Base-by-base conservation (phyloP, 2,329 filamentous ascomycete genomes). In the Lecanosticta acicola region DNA sequence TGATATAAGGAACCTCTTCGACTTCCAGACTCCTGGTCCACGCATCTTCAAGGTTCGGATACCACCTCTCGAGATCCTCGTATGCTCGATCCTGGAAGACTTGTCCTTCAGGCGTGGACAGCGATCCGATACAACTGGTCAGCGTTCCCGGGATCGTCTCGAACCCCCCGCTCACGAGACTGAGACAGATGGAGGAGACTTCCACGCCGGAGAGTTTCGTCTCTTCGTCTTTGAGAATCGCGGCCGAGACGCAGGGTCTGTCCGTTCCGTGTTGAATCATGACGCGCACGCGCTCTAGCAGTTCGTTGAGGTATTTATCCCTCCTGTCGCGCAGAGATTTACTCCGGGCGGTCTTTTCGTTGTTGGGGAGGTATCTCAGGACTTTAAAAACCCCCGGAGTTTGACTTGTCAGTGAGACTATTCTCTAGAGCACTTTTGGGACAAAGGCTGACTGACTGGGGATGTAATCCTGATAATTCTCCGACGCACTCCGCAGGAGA, bases 401-500 rank as follows among this genome's bases (percentile, higher is more conserved):
- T 29, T 5, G 24, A 29, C 11, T 29, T 29, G 24, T 29, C 11
- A 11, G 24, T 29, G n/a, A n/a, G n/a, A n/a, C n/a, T n/a, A n/a
- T n/a, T n/a, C n/a, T n/a, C n/a, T n/a, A n/a, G n/a, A n/a, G n/a
- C n/a, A n/a, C n/a, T n/a, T n/a, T n/a, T n/a, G n/a, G n/a, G n/a
- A n/a, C 24, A 29, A 29, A 11, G 11, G 24, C 24, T 29, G 24
- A 26, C 36, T 38, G 16, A 46, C 33, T 35, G 5, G 75, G 74
- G 4, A 77, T 67, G 49, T 77, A 78, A 47, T 78, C 75, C 54
- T 77, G 74, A 19, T 69, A 68, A 49, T 78, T 77, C 58, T 78
- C 74, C 0, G 70, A 74, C 0, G 74, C 73, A 43, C 68, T 73
- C 3, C 75, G 67, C 2, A 78, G 58, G 1, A 77, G 63, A 1